A percentile compares a stretch with the other conserved stretches of the same genome.
These are phyloP conservation scores for Entamoeba invadens DNA, from an alignment of 208 protist species.

Conservation along the genomic window DNA sequence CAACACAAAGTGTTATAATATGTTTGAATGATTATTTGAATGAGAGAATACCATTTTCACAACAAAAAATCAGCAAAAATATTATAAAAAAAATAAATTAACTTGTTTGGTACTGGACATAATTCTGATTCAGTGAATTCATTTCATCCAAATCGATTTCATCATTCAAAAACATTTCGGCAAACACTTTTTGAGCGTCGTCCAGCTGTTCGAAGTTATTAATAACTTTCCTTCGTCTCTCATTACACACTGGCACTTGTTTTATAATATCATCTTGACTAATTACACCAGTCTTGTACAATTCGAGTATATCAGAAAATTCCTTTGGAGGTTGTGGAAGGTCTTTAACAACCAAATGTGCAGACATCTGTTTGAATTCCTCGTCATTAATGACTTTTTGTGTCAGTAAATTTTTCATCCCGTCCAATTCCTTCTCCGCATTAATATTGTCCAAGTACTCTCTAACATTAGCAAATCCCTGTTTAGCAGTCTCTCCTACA, in stretches of 20 bases:
- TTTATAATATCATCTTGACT: not conserved
- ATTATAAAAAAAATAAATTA: no score
- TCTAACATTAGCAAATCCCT: not conserved
- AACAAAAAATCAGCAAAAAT: no score
- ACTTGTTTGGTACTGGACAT: no score
- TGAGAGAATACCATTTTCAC: no score
- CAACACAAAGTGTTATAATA: no score
- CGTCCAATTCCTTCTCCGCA: not conserved
- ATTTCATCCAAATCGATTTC: not conserved
- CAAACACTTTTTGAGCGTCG: not conserved
- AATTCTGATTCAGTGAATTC: not conserved
- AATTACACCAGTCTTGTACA: not conserved
- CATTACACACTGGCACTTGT: not conserved
- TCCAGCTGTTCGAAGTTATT: not conserved
- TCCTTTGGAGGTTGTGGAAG: not conserved
- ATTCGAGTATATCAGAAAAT: not conserved
- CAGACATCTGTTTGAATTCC: not conserved
- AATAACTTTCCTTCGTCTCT: not conserved
- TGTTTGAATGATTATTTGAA: no score
- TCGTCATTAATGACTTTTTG: not conserved
- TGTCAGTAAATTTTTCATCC: not conserved
- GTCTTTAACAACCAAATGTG: not conserved
- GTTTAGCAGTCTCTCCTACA: not conserved
- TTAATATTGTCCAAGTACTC: not conserved
- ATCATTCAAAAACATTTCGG: not conserved